These are phyloP conservation scores for Ustilago shanxiensis DNA, from an alignment of 1,284 basidiomycete genomes.

Conservation along the genomic window DNA sequence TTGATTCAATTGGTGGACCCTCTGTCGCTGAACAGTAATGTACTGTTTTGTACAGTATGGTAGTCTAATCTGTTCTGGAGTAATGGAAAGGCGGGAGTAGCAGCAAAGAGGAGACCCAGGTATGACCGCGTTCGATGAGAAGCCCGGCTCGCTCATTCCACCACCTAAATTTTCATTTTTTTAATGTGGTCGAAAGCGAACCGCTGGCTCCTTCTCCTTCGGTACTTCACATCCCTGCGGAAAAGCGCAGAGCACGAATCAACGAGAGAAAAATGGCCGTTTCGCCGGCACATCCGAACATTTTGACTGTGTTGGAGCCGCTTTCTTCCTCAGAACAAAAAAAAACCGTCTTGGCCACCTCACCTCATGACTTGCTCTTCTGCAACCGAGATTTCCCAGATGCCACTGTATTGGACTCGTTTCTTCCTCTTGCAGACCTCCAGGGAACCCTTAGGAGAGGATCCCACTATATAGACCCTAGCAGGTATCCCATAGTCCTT, in stretches of 20 bases:
- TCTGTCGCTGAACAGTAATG: no score
- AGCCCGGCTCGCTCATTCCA: no score
- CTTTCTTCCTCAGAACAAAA: not conserved
- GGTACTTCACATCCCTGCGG: not conserved
- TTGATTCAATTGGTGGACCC: not conserved
- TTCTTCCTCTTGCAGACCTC: not conserved
- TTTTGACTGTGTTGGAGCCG: not conserved
- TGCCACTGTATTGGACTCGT: not conserved
- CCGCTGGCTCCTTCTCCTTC: not conserved
- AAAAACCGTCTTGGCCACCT: slow-evolving; percentile 1
- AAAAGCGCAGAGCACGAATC: not conserved
- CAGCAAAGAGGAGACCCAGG: not conserved
- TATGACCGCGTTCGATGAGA: not conserved
- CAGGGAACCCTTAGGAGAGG: not conserved
- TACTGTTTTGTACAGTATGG: no score
- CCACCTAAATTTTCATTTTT: not conserved
- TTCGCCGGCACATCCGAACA: slow-evolving; percentile 24
- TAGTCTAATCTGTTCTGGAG: not conserved
- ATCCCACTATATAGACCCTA: slow-evolving; percentile 5
- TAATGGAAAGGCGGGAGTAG: not conserved
- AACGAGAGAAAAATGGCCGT: not conserved
- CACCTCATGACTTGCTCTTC: not conserved
- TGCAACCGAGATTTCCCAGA: not conserved
- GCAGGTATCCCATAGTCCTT: not conserved
- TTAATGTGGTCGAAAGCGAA: not conserved